These are phyloP conservation scores for Aspergillus texensis DNA, from an alignment of 2,329 filamentous ascomycete genomes.

Conservation along the genomic window DNA sequence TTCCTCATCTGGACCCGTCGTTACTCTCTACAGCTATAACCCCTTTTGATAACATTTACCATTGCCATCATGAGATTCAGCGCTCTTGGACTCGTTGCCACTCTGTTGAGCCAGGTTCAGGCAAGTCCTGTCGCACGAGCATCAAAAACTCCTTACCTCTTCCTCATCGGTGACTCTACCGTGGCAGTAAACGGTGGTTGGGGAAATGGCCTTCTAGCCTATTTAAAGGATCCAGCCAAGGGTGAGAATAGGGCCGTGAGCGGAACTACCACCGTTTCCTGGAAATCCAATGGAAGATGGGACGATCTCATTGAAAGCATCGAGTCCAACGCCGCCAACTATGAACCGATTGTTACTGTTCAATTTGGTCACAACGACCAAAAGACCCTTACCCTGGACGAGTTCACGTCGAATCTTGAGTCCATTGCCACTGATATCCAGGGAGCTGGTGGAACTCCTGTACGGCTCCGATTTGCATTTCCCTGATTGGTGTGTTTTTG, in stretches of 20 bases:
- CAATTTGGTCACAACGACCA: conserved; percentile 22
- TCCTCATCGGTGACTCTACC: conserved; percentile 19
- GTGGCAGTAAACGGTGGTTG: conserved; percentile 15
- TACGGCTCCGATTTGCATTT: background rate
- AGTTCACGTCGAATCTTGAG: conserved; percentile 12
- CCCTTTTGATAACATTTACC: background rate
- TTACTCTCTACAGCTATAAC: background rate
- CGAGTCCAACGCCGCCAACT: background rate
- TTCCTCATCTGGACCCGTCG: background rate
- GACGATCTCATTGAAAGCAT: conserved; percentile 7
- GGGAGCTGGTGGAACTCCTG: conserved; percentile 13
- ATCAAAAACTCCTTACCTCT: conserved; percentile 7
- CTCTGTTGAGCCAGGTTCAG: background rate
- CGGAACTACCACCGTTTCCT: conserved; percentile 15
- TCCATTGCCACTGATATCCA: conserved; percentile 10
- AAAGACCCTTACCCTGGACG: conserved; percentile 7
- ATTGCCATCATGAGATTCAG: background rate
- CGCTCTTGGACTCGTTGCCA: background rate
- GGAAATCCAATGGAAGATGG: conserved; percentile 14
- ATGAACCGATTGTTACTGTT: conserved; percentile 18
- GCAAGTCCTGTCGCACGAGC: background rate
- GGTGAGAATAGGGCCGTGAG: conserved; percentile 15
- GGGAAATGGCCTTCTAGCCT: conserved; percentile 16
- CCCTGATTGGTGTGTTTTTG: background rate
- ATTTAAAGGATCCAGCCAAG: conserved; percentile 3